phyloP scores from a whole-genome alignment of 192 early-diverging fungal species.

The Dispira parvispora region DNA sequence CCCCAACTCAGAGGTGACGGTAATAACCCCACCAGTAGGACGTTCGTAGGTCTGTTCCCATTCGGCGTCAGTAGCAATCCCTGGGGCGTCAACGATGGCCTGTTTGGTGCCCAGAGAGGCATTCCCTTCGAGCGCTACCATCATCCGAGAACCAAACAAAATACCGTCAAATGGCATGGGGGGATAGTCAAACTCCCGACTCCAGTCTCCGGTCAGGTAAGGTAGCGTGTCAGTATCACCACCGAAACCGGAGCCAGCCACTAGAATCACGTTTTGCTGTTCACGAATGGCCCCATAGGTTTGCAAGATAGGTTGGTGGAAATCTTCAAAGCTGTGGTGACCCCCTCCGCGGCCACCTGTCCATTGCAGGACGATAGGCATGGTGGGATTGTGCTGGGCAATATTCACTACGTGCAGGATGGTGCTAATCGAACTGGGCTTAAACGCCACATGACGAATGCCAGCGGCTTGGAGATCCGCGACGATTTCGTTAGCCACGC shows the following conservation, averaged over 20 bases:
- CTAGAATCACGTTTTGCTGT: constrained; percentile 60
- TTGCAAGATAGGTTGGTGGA: constrained; percentile 78
- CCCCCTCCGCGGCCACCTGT: constrained; percentile 92
- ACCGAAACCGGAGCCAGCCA: constrained; percentile 87
- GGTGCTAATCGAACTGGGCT: constrained; percentile 57
- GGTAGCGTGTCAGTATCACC: constrained; percentile 69
- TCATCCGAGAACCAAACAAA: constrained; percentile 87
- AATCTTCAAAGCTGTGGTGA: constrained; percentile 93
- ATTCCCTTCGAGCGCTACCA: constrained; percentile 80
- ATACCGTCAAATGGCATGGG: constrained; percentile 96
- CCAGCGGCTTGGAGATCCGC: constrained; percentile 49
- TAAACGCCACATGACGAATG: constrained; percentile 73
- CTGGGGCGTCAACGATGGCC: constrained; percentile 69
- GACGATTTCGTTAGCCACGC: constrained; percentile 71
- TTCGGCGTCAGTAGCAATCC: constrained; percentile 47
- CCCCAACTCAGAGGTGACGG: constrained; percentile 75
- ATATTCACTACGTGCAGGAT: constrained; percentile 73
- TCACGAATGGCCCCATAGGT: constrained; percentile 66
- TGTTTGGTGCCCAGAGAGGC: constrained; percentile 68
- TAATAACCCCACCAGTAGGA: constrained; percentile 61
- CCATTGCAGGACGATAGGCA: constrained; percentile 88
- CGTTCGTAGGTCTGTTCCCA: constrained; percentile 78
- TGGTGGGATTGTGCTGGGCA: constrained; percentile 60
- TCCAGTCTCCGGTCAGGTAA: constrained; percentile 91
- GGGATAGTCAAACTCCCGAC: constrained; percentile 50